Evolutionary conservation across 225 moss, liverwort and hornwort genomes (phyloP).

Genomic region (Pleurozium schreberi): DNA sequence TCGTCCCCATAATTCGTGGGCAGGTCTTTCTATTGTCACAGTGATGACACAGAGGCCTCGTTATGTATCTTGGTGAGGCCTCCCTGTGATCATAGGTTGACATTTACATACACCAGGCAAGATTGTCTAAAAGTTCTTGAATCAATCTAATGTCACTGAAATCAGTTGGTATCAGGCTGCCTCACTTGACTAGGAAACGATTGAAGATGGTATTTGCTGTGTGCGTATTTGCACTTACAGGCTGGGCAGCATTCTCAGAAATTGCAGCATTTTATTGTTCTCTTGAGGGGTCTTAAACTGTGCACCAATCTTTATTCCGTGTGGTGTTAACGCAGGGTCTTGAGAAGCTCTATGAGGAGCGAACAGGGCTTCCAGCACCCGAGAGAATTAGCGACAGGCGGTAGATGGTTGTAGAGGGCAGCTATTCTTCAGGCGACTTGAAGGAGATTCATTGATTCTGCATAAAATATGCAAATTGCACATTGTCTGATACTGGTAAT

Average conservation of each 20-base stretch:
- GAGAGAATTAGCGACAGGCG: slow-evolving; percentile 41
- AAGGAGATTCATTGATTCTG: not conserved
- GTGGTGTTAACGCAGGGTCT: slow-evolving; percentile 25
- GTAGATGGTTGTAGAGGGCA: not conserved
- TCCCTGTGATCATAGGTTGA: not conserved
- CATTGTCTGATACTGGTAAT: not conserved
- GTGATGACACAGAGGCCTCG: not conserved
- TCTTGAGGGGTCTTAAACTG: not conserved
- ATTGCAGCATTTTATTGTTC: not conserved
- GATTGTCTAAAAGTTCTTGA: not conserved
- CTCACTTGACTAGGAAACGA: not conserved
- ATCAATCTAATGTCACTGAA: not conserved
- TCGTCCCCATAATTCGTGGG: not conserved
- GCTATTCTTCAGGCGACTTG: not conserved
- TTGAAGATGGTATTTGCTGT: not conserved
- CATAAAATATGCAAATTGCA: not conserved
- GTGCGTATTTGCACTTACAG: not conserved
- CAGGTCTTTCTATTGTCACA: not conserved
- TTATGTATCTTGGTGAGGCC: not conserved
- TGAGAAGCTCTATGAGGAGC: slow-evolving; percentile 61
- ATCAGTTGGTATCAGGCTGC: not conserved
- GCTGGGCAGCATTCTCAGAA: not conserved
- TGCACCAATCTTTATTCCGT: not conserved
- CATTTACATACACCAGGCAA: not conserved
- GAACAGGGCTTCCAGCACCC: slow-evolving; percentile 41